A percentile compares a stretch with the other conserved stretches of the same genome.
phyloP scores from a whole-genome alignment of 2,329 filamentous ascomycete species.

The Neofusicoccum cordaticola region DNA sequence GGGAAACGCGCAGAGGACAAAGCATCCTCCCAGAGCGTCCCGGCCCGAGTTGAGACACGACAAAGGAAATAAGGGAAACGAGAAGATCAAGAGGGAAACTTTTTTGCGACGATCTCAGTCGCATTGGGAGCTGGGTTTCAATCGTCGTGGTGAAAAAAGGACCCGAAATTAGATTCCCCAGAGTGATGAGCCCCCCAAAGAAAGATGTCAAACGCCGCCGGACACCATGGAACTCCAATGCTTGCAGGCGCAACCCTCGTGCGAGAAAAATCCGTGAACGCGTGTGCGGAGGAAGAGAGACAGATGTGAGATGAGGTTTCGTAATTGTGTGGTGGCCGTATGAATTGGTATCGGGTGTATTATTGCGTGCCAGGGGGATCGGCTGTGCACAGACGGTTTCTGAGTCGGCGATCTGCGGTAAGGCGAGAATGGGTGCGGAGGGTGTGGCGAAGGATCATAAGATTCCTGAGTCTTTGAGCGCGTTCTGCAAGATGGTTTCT shows the following conservation, averaged over 20 bases:
- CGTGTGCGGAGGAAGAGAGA: conserved; percentile 6
- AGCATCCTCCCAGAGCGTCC: not conserved
- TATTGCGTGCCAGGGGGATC: conserved; percentile 18
- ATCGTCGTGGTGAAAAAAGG: conserved; percentile 2
- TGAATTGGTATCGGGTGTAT: conserved; percentile 16
- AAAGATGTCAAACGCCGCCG: conserved; percentile 13
- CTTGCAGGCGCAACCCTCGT: conserved; percentile 15
- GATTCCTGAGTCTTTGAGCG: conserved; percentile 95
- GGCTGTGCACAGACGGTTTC: conserved; percentile 18
- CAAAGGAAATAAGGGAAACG: conserved; percentile 10
- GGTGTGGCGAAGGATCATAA: conserved; percentile 45
- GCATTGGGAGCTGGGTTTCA: not conserved
- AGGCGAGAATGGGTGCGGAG: conserved; percentile 6
- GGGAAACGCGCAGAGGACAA: not conserved
- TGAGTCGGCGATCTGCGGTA: conserved; percentile 17
- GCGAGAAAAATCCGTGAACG: conserved; percentile 17
- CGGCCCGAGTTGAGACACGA: not conserved
- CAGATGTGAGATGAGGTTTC: conserved; percentile 8
- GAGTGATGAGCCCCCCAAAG: conserved; percentile 6
- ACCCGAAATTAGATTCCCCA: conserved; percentile 10
- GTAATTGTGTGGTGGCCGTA: conserved; percentile 17
- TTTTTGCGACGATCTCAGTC: conserved; percentile 11
- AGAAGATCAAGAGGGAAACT: conserved; percentile 12
- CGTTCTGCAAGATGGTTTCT: conserved; percentile 97
- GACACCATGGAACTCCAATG: conserved; percentile 18